Evolutionary conservation across 2,329 filamentous ascomycete genomes (phyloP).

Genomic region (Cytospora piceicola): DNA sequence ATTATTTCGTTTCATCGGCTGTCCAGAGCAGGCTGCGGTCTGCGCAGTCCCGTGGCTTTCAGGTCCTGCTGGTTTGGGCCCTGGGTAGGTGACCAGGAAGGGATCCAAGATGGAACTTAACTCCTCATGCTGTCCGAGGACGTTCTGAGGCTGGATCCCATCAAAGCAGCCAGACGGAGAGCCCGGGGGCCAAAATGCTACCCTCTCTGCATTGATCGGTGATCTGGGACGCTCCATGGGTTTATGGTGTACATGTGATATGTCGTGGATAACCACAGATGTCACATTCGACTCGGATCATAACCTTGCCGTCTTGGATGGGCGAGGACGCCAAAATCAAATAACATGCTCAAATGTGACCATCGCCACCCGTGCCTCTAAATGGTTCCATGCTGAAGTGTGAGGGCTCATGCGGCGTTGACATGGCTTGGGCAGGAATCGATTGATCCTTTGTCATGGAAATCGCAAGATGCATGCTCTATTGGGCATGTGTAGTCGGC

Average conservation of each 20-base stretch:
- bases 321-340: slow-evolving; percentile 14
- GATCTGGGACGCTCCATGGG: slow-evolving; percentile 10
- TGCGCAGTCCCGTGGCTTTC: slow-evolving; percentile 22
- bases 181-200: slow-evolving; percentile 13
- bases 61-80: slow-evolving; percentile 28
- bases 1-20: slow-evolving; percentile 15
- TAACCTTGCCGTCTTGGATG: neutral
- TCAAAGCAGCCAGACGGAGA: slow-evolving; percentile 15
- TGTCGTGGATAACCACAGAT: neutral
- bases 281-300: slow-evolving; percentile 16
- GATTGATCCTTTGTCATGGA: slow-evolving; percentile 14
- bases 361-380: slow-evolving; percentile 15
- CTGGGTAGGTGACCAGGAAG: slow-evolving; percentile 20
- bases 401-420: slow-evolving; percentile 17
- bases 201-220: slow-evolving; percentile 15
- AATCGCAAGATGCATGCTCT: slow-evolving; percentile 12
- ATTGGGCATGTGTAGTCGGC: slow-evolving; percentile 8
- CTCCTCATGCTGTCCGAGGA: slow-evolving; percentile 5
- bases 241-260: neutral
- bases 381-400: neutral
- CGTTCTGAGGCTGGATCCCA: neutral
- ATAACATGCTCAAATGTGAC: slow-evolving; percentile 18
- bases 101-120: slow-evolving; percentile 12
- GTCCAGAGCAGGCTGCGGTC: slow-evolving; percentile 21
- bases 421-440: neutral